Conservation (phyloP, 163 green algal genomes). For the Scenedesmus sp. region DNA sequence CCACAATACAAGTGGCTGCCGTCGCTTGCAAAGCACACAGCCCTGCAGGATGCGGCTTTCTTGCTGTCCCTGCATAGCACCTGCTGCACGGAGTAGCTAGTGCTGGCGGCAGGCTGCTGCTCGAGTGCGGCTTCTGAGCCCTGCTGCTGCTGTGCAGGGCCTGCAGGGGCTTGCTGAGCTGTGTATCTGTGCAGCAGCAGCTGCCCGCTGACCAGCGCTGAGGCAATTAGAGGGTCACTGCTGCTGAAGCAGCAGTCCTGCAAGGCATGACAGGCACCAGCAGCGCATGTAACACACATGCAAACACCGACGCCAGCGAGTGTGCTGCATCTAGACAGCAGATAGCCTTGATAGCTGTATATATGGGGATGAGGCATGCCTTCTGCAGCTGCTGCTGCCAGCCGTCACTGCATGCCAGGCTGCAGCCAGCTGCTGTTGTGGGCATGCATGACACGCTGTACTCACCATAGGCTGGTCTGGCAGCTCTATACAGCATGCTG, state of each 20-base stretch:
- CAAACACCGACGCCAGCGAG: not conserved
- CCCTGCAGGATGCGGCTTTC: constrained; percentile 63
- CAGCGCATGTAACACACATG: not conserved
- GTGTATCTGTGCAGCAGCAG: constrained; percentile 47
- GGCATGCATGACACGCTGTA: not conserved
- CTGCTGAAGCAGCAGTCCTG: constrained; percentile 45
- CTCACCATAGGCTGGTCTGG: constrained; percentile 52
- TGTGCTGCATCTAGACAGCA: no score
- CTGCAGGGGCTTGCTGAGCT: not conserved
- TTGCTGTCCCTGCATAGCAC: constrained; percentile 37
- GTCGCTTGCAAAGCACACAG: constrained; percentile 58
- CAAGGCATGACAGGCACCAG: not conserved
- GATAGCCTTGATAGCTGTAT: not conserved
- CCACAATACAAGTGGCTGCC: constrained; percentile 58
- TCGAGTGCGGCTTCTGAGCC: not conserved
- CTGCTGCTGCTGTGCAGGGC: not conserved
- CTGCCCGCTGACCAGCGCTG: constrained; percentile 65
- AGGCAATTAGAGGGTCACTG: constrained; percentile 62
- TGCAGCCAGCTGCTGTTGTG: not conserved
- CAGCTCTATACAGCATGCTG: constrained; percentile 11
- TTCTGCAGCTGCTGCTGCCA: not conserved
- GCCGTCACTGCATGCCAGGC: not conserved
- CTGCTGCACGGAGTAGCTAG: constrained; percentile 20
- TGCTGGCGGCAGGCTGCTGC: not conserved
- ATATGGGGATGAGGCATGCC: not conserved